Evolutionary conservation across 805 yeast species (phyloP).

Genomic region (Pichia membranifaciens): DNA sequence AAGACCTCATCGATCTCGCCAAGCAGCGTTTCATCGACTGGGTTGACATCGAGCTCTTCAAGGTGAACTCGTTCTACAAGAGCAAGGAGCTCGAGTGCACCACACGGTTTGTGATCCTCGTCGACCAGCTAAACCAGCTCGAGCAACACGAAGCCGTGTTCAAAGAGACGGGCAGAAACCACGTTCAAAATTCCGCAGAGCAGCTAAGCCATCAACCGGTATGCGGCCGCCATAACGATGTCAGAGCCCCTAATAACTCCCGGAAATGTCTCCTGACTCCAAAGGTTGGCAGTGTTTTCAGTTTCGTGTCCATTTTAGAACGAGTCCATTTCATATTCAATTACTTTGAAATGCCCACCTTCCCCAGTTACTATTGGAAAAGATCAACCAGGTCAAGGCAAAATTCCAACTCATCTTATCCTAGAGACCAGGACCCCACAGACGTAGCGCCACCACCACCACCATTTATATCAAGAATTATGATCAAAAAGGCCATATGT

Average conservation of each 20-base stretch:
- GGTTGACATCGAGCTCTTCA: constrained; percentile 56
- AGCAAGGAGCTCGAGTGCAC: constrained; percentile 55
- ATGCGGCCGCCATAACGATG: constrained; percentile 1
- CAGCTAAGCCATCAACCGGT: too few species aligned
- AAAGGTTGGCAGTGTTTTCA: background rate
- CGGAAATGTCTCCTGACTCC: background rate
- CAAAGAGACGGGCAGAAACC: constrained; percentile 20
- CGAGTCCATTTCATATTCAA: constrained; percentile 20
- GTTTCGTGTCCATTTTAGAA: background rate
- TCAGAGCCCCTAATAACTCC: background rate
- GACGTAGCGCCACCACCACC: constrained; percentile 34
- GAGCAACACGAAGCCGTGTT: background rate
- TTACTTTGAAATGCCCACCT: constrained; percentile 36
- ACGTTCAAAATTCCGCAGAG: too few species aligned
- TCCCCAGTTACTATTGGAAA: constrained; percentile 34
- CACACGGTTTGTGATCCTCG: constrained; percentile 52
- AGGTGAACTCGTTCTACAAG: constrained; percentile 55
- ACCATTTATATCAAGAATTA: constrained; percentile 57
- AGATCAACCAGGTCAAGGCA: background rate
- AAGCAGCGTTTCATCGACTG: constrained; percentile 50
- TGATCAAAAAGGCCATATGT: constrained; percentile 58
- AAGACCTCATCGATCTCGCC: constrained; percentile 30
- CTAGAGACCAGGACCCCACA: background rate
- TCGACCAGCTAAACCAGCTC: constrained; percentile 62
- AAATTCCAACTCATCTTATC: too few species aligned